Evolutionary conservation across 345 rosid genomes (phyloP), one percentile per base, ranked within the genome.

Genomic region (Boechera retrofracta): DNA sequence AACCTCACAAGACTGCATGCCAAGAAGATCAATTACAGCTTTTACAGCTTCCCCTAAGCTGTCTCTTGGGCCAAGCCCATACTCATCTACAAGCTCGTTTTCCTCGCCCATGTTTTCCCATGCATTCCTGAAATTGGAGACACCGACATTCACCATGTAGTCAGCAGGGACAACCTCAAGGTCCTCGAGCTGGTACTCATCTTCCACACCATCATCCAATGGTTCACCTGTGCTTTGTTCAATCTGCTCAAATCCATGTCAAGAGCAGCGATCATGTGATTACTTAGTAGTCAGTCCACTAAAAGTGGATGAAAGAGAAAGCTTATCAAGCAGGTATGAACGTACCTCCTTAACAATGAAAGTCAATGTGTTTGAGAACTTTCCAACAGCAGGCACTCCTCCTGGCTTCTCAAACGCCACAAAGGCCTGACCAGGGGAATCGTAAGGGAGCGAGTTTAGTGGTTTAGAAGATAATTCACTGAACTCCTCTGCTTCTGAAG

Each of bases 1-100:
- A 45, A 89, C 98, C 95, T 93, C 97, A 63, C 95, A 93, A 13
- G 95, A 89, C 79, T 93, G 98, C 98, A 93, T 85, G 82, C 98
- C 98, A 32, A 93, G 97, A 87, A 93, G 97, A 79, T 76, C 79
- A 71, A 84, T 87, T 81, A 91, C 98, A 57, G 93, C 89, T 61
- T 60, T 85, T 42, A 93, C 91, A 69, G 98, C 93, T 73, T 91
- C 98, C 2, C 79, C 75, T 77, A 93, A 79, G 69, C 87, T 91
- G 57, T 91, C 98, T 81, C 97, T 89, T 33, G 87, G 88, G 45
- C 98, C 98, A 76, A 91, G 95, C 10, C 95, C 98, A 75, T 93
- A 93, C 71, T 93, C 98, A 79, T 93, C 98, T 5, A 89, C 84
- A 24, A 81, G 89, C 80, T 93, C 98, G 45, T 51, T 77, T 21